phyloP scores from a whole-genome alignment of 2,329 filamentous ascomycete genomes.

The Metarhizium rileyi region DNA sequence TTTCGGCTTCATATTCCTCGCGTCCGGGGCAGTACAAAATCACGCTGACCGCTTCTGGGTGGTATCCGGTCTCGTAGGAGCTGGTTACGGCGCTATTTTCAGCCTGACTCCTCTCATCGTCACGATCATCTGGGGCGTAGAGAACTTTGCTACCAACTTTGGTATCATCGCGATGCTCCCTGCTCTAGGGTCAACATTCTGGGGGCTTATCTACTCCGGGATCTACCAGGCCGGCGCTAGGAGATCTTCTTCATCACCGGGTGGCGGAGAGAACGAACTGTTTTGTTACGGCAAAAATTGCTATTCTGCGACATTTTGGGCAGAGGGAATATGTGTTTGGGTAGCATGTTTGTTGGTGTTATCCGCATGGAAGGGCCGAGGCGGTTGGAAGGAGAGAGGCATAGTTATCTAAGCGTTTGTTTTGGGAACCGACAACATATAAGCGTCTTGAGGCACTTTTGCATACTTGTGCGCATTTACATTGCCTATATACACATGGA shows the following conservation, averaged over 20 bases:
- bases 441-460: not conserved
- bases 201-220: slow-evolving; percentile 80
- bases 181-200: slow-evolving; percentile 77
- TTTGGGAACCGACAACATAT: not conserved
- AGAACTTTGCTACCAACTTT: slow-evolving; percentile 98
- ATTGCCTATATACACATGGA: not conserved
- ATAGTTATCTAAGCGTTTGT: slow-evolving; percentile 43
- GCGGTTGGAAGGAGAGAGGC: slow-evolving; percentile 67
- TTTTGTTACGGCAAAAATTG: slow-evolving; percentile 77
- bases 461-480: not conserved
- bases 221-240: slow-evolving; percentile 63
- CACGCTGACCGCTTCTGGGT: slow-evolving; percentile 75
- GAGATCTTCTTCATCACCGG: slow-evolving; percentile 22
- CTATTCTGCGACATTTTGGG: slow-evolving; percentile 78
- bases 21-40: slow-evolving; percentile 64
- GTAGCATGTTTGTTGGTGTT: slow-evolving; percentile 61
- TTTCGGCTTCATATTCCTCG: slow-evolving; percentile 66
- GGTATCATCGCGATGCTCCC: slow-evolving; percentile 90
- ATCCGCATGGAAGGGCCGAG: slow-evolving; percentile 71
- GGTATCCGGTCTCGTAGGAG: slow-evolving; percentile 74
- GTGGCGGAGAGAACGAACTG: slow-evolving; percentile 31
- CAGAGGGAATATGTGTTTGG: slow-evolving; percentile 73
- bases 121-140: slow-evolving; percentile 95
- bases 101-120: slow-evolving; percentile 84
- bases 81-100: slow-evolving; percentile 90